Conservation (phyloP, 257 asterid genomes). For the Paulownia fortunei region DNA sequence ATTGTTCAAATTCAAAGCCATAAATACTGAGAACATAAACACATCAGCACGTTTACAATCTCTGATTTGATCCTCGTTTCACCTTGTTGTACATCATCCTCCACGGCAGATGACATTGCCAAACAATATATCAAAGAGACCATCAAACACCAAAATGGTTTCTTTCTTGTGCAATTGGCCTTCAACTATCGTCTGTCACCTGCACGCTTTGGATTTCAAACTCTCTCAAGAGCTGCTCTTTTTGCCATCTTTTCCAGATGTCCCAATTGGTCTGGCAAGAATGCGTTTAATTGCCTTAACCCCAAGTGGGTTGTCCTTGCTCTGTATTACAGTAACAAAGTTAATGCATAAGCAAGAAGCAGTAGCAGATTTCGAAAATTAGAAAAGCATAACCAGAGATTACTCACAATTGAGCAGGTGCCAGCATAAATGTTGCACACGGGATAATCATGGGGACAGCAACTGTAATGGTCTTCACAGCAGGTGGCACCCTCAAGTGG, state of each 20-base stretch:
- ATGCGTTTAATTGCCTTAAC: conserved; percentile 52
- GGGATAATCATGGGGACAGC: conserved; percentile 88
- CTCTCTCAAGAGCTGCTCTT: conserved; percentile 41
- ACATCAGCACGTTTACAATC: conserved; percentile 29
- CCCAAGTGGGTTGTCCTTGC: conserved; percentile 55
- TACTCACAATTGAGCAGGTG: conserved; percentile 72
- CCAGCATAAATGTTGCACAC: conserved; percentile 71
- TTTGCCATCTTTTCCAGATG: conserved; percentile 13
- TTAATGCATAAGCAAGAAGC: not conserved
- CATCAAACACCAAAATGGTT: conserved; percentile 1
- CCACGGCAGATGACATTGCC: conserved; percentile 16
- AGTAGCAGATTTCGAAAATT: not conserved
- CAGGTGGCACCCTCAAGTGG: conserved; percentile 79
- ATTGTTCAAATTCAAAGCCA: conserved; percentile 35
- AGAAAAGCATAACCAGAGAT: not conserved
- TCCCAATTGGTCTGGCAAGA: conserved; percentile 45
- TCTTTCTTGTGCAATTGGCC: not conserved
- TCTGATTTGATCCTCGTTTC: not conserved
- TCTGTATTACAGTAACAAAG: conserved; percentile 32
- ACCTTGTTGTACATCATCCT: conserved; percentile 16
- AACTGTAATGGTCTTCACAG: conserved; percentile 78
- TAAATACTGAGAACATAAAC: conserved; percentile 40
- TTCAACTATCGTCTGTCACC: not conserved
- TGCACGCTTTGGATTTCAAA: not conserved
- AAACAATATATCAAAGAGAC: not conserved